Conservation (phyloP, 768 basidiomycete genomes). For the Phanerochaete carnosa region DNA sequence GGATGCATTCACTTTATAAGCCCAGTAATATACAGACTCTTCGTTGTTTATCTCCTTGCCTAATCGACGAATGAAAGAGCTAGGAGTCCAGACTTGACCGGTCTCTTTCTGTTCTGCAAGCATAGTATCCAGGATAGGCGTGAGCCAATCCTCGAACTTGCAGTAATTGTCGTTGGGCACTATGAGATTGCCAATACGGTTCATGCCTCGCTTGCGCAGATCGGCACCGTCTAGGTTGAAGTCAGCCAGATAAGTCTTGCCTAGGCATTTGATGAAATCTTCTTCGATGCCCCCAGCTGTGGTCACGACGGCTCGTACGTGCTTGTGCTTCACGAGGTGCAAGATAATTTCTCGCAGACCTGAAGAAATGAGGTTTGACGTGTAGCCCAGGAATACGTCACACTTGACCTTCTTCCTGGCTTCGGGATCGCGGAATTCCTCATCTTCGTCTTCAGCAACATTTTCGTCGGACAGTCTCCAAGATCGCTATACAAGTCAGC, state of each 20-base stretch:
- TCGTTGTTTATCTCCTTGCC: conserved; percentile 98
- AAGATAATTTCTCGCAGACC: conserved; percentile 91
- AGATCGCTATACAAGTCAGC: conserved; percentile 51
- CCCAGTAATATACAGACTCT: conserved; percentile 98
- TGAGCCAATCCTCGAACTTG: conserved; percentile 99
- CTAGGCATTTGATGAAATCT: conserved; percentile 98
- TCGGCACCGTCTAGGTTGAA: conserved; percentile 91
- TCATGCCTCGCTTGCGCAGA: conserved; percentile 87
- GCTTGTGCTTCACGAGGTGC: conserved; percentile 89
- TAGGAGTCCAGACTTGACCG: conserved; percentile 86
- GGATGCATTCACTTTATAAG: conserved; percentile 80
- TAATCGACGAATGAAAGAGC: conserved; percentile 85
- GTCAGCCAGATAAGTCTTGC: conserved; percentile 92
- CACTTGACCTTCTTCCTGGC: conserved; percentile 72
- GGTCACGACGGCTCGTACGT: conserved; percentile 87
- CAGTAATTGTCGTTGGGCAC: conserved; percentile 99
- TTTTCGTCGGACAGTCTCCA: conserved; percentile 92
- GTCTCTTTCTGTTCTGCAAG: conserved; percentile 78
- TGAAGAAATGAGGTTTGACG: conserved; percentile 97
- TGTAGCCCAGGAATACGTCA: conserved; percentile 94
- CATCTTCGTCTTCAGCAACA: conserved; percentile 62
- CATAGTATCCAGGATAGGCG: conserved; percentile 89
- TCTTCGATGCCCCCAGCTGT: conserved; percentile 99
- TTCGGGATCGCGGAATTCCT: conserved; percentile 54
- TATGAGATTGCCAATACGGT: conserved; percentile 93